A percentile compares a stretch with the other conserved stretches of the same genome.
These are phyloP conservation scores for Epichloe aotearoae DNA, from an alignment of 2,329 filamentous ascomycete species.

Conservation along the genomic window DNA sequence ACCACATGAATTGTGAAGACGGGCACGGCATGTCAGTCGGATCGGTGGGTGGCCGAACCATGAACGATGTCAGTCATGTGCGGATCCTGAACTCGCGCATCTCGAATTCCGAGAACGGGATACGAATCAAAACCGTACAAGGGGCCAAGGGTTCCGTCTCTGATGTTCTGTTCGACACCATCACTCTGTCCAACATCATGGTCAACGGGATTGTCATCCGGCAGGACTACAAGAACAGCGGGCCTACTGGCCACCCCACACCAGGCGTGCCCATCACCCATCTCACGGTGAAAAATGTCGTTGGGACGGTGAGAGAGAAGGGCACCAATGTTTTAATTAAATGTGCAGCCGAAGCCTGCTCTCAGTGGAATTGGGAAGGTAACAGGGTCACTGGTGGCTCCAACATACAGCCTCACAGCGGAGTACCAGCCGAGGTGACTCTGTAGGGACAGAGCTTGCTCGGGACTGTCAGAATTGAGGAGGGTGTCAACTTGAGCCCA, in stretches of 20 bases:
- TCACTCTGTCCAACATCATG: constrained; percentile 18
- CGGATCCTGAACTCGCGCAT: constrained; percentile 1
- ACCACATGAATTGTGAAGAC: accelerated
- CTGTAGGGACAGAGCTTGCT: constrained; percentile 3
- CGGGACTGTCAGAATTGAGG: neutral
- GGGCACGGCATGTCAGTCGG: neutral
- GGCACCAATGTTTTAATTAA: neutral
- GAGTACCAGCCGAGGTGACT: neutral
- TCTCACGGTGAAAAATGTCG: constrained; percentile 23
- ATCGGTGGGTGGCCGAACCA: neutral
- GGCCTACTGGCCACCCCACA: constrained; percentile 29
- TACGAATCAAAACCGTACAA: neutral
- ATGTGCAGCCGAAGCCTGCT: neutral
- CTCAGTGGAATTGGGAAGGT: neutral
- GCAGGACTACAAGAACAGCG: constrained; percentile 35
- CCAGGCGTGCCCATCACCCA: constrained; percentile 40
- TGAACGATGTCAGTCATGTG: neutral
- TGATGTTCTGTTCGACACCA: neutral
- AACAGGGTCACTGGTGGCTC: neutral
- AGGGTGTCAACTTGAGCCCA: neutral
- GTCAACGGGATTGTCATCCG: constrained; percentile 28
- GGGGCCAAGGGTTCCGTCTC: neutral
- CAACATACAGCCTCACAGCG: neutral
- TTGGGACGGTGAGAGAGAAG: neutral
- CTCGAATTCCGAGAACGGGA: neutral